Conservation (phyloP, 2,329 filamentous ascomycete genomes). For the Alternaria ethzedia region DNA sequence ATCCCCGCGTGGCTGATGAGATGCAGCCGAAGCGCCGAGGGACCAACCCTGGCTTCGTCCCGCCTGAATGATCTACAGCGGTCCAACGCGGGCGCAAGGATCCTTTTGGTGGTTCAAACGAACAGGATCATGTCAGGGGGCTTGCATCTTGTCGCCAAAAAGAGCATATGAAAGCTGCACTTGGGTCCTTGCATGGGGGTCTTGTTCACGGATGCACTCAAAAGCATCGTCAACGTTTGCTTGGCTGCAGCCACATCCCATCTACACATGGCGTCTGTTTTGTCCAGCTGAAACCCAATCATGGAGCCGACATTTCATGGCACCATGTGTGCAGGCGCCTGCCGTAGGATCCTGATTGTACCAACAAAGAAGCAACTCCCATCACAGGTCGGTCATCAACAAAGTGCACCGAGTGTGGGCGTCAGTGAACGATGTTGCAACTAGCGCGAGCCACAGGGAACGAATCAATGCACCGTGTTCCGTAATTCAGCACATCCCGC, state of each 20-base stretch:
- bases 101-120: slow-evolving; percentile 34
- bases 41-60: slow-evolving; percentile 39
- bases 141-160: slow-evolving; percentile 38
- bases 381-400: slow-evolving; percentile 3
- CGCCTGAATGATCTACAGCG: slow-evolving; percentile 47
- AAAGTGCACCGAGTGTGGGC: slow-evolving; percentile 6
- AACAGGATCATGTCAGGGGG: slow-evolving; percentile 43
- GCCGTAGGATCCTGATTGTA: background rate
- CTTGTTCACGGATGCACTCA: slow-evolving; percentile 18
- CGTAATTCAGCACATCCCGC: slow-evolving; percentile 33
- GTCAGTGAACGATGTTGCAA: slow-evolving; percentile 11
- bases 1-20: slow-evolving; percentile 45
- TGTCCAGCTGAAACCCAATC: background rate
- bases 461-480: slow-evolving; percentile 14
- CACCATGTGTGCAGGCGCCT: background rate
- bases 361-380: slow-evolving; percentile 3
- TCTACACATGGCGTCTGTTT: slow-evolving; percentile 15
- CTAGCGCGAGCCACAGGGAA: slow-evolving; percentile 12
- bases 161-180: slow-evolving; percentile 22
- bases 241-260: slow-evolving; percentile 31
- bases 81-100: slow-evolving; percentile 39
- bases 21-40: slow-evolving; percentile 46
- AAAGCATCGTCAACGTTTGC: slow-evolving; percentile 24
- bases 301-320: background rate
- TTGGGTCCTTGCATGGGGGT: slow-evolving; percentile 31